These are phyloP conservation scores for Colletotrichum incanum DNA, from an alignment of 2,329 filamentous ascomycete genomes.

Conservation along the genomic window DNA sequence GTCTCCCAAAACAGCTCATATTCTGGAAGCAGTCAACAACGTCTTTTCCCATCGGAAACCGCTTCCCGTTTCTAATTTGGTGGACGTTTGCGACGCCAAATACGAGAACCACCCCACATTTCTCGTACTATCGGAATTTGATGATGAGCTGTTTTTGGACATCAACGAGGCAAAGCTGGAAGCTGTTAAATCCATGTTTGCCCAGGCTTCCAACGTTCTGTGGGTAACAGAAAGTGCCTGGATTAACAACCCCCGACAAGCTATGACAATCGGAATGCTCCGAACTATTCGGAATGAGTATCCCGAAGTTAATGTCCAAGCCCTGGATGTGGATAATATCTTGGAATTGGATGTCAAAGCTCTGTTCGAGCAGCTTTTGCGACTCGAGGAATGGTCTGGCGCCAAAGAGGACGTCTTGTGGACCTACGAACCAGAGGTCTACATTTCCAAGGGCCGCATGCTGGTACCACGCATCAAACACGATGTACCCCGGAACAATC, in stretches of 20 bases:
- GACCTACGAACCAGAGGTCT: slow-evolving; percentile 14
- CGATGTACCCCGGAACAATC: slow-evolving; percentile 6
- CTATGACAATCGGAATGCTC: slow-evolving; percentile 40
- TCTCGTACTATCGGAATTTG: slow-evolving; percentile 31
- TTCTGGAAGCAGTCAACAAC: too few species aligned
- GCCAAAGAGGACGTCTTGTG: background rate
- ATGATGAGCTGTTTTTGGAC: slow-evolving; percentile 47
- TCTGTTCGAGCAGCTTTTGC: background rate
- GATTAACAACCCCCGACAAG: slow-evolving; percentile 40
- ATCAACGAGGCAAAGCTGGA: slow-evolving; percentile 41
- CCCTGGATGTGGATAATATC: slow-evolving; percentile 27
- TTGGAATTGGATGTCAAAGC: too few species aligned
- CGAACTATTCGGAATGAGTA: slow-evolving; percentile 29
- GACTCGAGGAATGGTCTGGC: background rate
- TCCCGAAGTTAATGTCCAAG: slow-evolving; percentile 22
- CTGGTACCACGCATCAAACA: slow-evolving; percentile 22
- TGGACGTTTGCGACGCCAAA: background rate
- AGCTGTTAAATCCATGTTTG: slow-evolving; percentile 8
- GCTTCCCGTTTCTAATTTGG: too few species aligned
- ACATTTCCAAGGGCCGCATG: background rate
- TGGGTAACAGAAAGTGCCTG: slow-evolving; percentile 45
- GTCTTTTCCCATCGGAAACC: too few species aligned
- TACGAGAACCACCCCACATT: slow-evolving; percentile 13
- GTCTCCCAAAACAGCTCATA: too few species aligned
- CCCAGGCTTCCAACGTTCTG: slow-evolving; percentile 33